These are phyloP conservation scores for Hyaloscypha bicolor DNA, from an alignment of 495 filamentous ascomycete genomes.

Conservation along the genomic window DNA sequence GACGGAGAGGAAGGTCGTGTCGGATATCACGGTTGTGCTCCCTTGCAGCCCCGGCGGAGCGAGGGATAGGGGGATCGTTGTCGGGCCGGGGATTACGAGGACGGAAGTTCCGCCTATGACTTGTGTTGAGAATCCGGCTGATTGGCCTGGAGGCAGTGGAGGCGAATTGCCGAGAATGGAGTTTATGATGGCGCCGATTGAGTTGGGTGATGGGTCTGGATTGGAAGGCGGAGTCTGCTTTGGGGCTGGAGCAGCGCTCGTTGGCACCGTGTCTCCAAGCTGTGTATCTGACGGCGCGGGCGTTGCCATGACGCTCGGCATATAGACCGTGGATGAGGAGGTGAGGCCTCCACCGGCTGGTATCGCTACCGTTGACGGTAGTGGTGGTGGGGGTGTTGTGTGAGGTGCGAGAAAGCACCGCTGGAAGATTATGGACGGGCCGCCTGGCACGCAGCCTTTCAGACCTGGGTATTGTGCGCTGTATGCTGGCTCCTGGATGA, in stretches of 20 bases:
- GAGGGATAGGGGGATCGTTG: conserved; percentile 17
- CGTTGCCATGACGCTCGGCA: not conserved
- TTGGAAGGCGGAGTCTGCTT: not conserved
- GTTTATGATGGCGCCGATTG: conserved; percentile 3
- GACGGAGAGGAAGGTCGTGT: conserved; percentile 19
- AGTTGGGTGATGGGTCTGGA: not conserved
- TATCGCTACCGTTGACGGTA: not conserved
- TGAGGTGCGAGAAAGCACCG: not conserved
- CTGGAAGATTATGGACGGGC: conserved; percentile 18
- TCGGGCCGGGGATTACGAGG: conserved; percentile 20
- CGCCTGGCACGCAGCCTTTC: conserved; percentile 17
- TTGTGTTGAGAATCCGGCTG: not conserved
- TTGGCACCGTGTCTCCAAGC: not conserved
- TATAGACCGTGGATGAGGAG: not conserved
- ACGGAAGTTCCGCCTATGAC: conserved; percentile 16
- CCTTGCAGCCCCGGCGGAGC: conserved; percentile 22
- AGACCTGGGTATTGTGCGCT: conserved; percentile 22
- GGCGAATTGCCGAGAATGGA: conserved; percentile 2
- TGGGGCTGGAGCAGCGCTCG: conserved; percentile 8
- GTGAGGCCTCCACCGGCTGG: not conserved
- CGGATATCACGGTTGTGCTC: conserved; percentile 19
- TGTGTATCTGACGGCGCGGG: not conserved
- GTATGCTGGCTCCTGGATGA: conserved; percentile 15
- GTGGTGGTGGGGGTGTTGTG: not conserved
- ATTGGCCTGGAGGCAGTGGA: not conserved